Evolutionary conservation across 1,284 basidiomycete genomes (phyloP).

Genomic region (Ustilago shanxiensis): DNA sequence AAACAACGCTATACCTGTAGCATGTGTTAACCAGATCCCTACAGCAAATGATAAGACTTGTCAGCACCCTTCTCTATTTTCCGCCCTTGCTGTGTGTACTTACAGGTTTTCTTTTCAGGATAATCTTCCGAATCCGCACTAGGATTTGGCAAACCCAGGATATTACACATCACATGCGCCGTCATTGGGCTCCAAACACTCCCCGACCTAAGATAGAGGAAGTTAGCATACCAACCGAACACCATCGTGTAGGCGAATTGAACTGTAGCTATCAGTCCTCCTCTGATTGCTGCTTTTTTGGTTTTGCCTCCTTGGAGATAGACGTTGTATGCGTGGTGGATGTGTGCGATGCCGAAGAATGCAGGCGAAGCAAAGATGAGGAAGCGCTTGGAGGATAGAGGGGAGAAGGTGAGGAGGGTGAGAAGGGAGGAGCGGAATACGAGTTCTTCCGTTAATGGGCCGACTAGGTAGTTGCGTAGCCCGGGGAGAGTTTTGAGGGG

Average conservation of each 20-base stretch:
- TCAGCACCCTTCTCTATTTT: background rate
- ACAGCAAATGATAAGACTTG: background rate
- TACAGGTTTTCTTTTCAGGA: slow-evolving; percentile 71
- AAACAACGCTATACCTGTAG: slow-evolving; percentile 74
- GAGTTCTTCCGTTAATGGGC: slow-evolving; percentile 90
- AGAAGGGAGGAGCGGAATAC: slow-evolving; percentile 90
- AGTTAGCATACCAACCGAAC: slow-evolving; percentile 90
- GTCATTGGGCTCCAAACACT: slow-evolving; percentile 58
- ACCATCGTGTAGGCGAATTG: slow-evolving; percentile 89
- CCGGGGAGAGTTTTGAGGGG: slow-evolving; percentile 75
- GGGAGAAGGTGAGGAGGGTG: slow-evolving; percentile 78
- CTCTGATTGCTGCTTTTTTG: slow-evolving; percentile 76
- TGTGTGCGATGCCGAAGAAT: slow-evolving; percentile 90
- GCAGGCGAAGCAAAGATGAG: slow-evolving; percentile 86
- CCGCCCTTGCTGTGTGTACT: slow-evolving; percentile 36
- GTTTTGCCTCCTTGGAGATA: slow-evolving; percentile 75
- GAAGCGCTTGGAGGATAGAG: slow-evolving; percentile 73
- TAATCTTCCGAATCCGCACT: slow-evolving; percentile 71
- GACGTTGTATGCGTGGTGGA: slow-evolving; percentile 89
- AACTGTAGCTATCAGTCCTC: slow-evolving; percentile 74
- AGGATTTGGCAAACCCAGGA: slow-evolving; percentile 85
- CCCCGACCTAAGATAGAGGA: slow-evolving; percentile 84
- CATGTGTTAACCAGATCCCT: slow-evolving; percentile 74
- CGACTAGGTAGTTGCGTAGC: slow-evolving; percentile 82
- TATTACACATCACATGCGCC: slow-evolving; percentile 88